These are phyloP conservation scores for Eruca vesicaria DNA, from an alignment of 441 rosid genomes.

Conservation along the genomic window DNA sequence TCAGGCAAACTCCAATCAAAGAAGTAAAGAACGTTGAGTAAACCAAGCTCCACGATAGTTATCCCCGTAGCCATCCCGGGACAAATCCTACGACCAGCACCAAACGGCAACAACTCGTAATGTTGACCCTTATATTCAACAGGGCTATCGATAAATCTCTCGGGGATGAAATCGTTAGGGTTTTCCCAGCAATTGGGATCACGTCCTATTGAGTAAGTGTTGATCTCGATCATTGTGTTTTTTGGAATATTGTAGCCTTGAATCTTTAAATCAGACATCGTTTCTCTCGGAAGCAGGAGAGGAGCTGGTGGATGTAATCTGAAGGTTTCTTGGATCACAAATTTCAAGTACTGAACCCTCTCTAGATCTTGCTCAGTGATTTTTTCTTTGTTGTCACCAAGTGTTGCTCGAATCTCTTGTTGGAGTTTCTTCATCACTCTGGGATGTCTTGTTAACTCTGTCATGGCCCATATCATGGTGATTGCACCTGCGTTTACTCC, in stretches of 20 bases:
- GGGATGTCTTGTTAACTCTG: constrained; percentile 25
- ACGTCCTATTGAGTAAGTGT: constrained; percentile 35
- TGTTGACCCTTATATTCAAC: constrained; percentile 31
- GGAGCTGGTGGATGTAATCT: constrained; percentile 34
- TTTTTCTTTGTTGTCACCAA: constrained; percentile 24
- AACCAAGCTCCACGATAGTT: constrained; percentile 11
- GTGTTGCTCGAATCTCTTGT: constrained; percentile 27
- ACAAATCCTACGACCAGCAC: constrained; percentile 36
- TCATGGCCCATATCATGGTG: constrained; percentile 32
- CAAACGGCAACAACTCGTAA: constrained; percentile 31
- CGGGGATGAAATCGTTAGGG: constrained; percentile 33
- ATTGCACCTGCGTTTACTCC: constrained; percentile 30
- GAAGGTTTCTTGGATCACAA: constrained; percentile 32
- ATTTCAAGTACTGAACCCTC: constrained; percentile 22
- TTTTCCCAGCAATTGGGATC: constrained; percentile 33
- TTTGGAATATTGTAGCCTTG: constrained; percentile 29
- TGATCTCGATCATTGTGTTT: constrained; percentile 32
- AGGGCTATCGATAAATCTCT: constrained; percentile 26
- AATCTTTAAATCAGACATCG: constrained; percentile 24
- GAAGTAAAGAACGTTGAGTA: constrained; percentile 18
- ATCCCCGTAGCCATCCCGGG: constrained; percentile 30
- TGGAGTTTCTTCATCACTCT: constrained; percentile 37
- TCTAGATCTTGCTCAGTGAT: constrained; percentile 26
- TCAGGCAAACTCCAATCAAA: constrained; percentile 34
- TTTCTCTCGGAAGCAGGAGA: constrained; percentile 28